Base-by-base conservation (phyloP, 139 green algal genomes). In the Chlamydomonas applanata region DNA sequence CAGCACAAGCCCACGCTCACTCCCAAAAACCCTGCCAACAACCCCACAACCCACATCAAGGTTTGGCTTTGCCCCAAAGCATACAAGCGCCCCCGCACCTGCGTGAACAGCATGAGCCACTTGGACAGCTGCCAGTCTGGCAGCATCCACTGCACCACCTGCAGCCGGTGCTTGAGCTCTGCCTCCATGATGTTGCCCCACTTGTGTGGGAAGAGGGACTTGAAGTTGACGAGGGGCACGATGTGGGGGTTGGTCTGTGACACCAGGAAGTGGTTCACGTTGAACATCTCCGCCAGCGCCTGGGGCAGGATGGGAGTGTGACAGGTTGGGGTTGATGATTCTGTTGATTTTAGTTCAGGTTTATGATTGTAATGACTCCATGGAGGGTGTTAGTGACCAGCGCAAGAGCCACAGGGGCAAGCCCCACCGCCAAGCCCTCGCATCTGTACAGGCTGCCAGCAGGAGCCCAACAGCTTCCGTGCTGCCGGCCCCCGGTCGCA, bases 181-280 rank as follows among this genome's bases (percentile, higher is more conserved):
- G 83, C 76, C 78, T 97, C 91, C 30, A 93, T 56, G 56, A 97
- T 64, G 33, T 88, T 88, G 46, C 87, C 90, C 65, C 89, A 83
- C 73, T 75, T 85, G 34, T 75, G 71, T 49, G 88, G 88, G 74
- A 94, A 66, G 17, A 67, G 73, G 62, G 83, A 86, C 83, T 93
- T 94, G 19, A 94, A 72, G 83, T 93, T 92, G 17, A 97, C 85
- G 24, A 94, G 82, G 19, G 94, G 94, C 56, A 94, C 89, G 36
- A 98, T 91, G 82, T 95, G 89, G 17, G 93, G 93, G 86, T 95
- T 96, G 75, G 89, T 94, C 82, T 98, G 94, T 72, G 57, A 86
- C 13, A 97, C 91, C 20, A 98, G 79, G 70, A 97, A 98, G 84
- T 98, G 91, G 86, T 98, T 98, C 59, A 92, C 93, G 71, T 95